Base-by-base conservation (phyloP, 495 filamentous ascomycete species). In the Tuber calosporum region DNA sequence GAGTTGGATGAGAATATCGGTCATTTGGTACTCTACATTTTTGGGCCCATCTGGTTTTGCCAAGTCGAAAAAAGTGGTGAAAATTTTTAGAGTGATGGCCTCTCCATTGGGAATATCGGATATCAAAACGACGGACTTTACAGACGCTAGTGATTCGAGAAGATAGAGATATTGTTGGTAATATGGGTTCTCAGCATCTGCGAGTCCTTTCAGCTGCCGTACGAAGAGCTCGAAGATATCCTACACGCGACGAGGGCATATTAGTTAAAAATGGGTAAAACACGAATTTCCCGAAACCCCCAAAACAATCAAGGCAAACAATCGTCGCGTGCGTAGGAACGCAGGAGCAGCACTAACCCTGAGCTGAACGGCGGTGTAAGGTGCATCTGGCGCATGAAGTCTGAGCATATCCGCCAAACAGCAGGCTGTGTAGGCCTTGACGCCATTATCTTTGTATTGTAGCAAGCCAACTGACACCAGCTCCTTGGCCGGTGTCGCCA, bases 391-490 rank as follows among this genome's bases (percentile, higher is more conserved):
- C 41, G 95, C 95, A 84, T 93, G 97, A 39, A 99, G 86, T 79
- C 92, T 88, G 82, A 99, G 88, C 72, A 99, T 92, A 82, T 99
- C 96, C 62, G 97, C 93, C 77, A 98, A 85, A 82, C 93, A 97
- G 81, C 91, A 92, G 19, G 92, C 90, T 58, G 91, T 88, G 85
- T 90, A 96, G 26, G 96, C 95, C 75, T 90, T 89, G 37, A 99
- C 94, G 19, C 95, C 95, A 72, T 88, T 90, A 81, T 99, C 96
- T 84, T 96, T 96, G 82, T 99, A 96, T 67, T 84, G 86, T 40
- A 98, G 83, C 26, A 99, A 85, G 77, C 94, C 91, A 66, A 89
- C 90, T 43, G 88, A 90, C 11, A 91, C 92, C 36, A 98, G 87
- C 80, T 97, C 93, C 82, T 94, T 95, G 68, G 96, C 93, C 72